Evolutionary conservation across 2,329 filamentous ascomycete species (phyloP).

Genomic region (Talaromyces sp.): DNA sequence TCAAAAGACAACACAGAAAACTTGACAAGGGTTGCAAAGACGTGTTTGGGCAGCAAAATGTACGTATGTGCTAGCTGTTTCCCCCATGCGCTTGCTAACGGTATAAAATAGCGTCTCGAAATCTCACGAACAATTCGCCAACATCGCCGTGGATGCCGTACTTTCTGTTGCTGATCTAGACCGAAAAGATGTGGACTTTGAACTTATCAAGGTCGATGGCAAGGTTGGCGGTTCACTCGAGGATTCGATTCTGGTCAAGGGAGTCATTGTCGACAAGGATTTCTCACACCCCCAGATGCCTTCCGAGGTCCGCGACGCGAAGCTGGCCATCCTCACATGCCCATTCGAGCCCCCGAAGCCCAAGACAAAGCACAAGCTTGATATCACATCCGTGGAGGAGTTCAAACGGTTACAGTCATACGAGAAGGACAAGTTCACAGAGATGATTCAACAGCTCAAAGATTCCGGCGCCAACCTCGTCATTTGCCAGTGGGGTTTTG

Average conservation of each 20-base stretch:
- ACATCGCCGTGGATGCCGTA: constrained; percentile 95
- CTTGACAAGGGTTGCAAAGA: constrained; percentile 90
- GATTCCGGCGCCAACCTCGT: constrained; percentile 93
- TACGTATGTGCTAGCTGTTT: constrained; percentile 20
- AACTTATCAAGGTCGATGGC: constrained; percentile 98
- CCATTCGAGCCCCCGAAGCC: constrained; percentile 98
- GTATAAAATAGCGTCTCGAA: constrained; percentile 67
- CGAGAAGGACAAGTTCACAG: constrained; percentile 91
- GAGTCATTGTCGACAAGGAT: constrained; percentile 98
- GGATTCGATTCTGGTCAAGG: constrained; percentile 91
- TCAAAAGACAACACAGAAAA: constrained; percentile 74
- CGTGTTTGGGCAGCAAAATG: constrained; percentile 96
- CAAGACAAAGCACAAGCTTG: constrained; percentile 99
- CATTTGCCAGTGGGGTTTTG: constrained; percentile 99
- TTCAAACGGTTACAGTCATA: constrained; percentile 97
- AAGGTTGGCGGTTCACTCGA: constrained; percentile 94
- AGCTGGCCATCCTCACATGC: constrained; percentile 95
- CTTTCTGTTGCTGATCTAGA: constrained; percentile 94
- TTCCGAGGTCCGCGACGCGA: constrained; percentile 87
- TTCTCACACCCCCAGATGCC: constrained; percentile 99
- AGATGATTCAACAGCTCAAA: constrained; percentile 99
- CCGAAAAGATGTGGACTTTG: constrained; percentile 95
- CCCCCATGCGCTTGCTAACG: neutral
- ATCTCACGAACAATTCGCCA: constrained; percentile 94
- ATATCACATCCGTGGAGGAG: constrained; percentile 94